Base-by-base conservation (phyloP, 164 flowering plant species). In the Paratinospora sagittata region DNA sequence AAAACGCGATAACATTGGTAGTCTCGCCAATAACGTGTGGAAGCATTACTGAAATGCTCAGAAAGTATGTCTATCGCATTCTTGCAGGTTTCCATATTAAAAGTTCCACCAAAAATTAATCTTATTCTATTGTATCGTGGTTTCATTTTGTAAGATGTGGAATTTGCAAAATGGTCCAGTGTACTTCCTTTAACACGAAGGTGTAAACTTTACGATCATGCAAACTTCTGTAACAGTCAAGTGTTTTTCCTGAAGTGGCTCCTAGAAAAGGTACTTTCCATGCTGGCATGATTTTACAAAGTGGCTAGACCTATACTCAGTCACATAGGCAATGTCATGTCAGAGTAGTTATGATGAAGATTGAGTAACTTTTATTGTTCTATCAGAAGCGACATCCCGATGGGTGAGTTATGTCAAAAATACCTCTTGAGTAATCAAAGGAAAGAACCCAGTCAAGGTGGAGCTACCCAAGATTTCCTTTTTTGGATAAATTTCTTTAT, bases 21-120 rank as follows among this genome's bases (percentile, higher is more conserved):
- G 89, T 90, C 45, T 90, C 98, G 6, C 94, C 94, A 23, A 67
- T 41, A 71, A 90, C 88, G n/a, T 74, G 82, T 76, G 78, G 43
- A 75, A 81, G 81, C 80, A 88, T 92, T 63, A 76, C 73, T 75
- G 84, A 81, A 65, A 92, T 90, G 96, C 89, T 92, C 63, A 81
- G 76, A 23, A 92, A 87, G 98, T 92, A 88, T 69, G 95, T 76
- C 24, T 26, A 17, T 37, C 14, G 3, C 47, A 27, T 62, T 24
- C 30, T 30, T 67, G 47, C n/a, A 41, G 68, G 26, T 69, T 10
- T 67, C 72, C 27, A 30, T 65, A 55, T 27, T 57, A 26, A 55
- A 72, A 27, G 26, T 49, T 19, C 21, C 45, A 8, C 34, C 43
- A 27, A 64, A 41, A 27, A 47, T 26, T 27, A 1, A 24, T 8